phyloP scores from a whole-genome alignment of 73 alveolate species.

The Blepharisma japonicum region DNA sequence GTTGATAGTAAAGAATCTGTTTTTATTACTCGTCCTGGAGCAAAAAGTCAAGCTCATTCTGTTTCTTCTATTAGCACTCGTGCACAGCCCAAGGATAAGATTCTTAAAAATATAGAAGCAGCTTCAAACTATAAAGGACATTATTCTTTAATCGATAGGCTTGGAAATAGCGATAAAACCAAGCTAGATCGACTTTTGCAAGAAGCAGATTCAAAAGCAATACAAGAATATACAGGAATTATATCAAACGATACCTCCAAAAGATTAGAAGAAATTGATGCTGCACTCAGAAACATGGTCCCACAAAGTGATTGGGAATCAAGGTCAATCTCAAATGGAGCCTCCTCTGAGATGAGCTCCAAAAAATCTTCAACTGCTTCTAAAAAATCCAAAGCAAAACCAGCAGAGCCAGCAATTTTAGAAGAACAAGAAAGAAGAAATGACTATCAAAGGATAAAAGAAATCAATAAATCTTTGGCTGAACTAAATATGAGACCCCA shows the following conservation, averaged over 20 bases:
- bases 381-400: not conserved
- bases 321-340: not conserved
- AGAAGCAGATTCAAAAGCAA: not conserved
- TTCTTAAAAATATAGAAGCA: not conserved
- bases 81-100: too few relatives aligned
- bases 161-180: not conserved
- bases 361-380: not conserved
- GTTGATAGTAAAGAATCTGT: too few relatives aligned
- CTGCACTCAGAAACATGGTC: not conserved
- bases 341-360: not conserved
- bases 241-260: not conserved
- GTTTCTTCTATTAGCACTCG: too few relatives aligned
- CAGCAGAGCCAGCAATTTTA: slow-evolving; percentile 21
- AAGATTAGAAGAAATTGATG: slow-evolving; percentile 25
- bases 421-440: slow-evolving; percentile 28
- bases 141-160: not conserved
- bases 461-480: not conserved
- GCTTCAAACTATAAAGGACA: not conserved
- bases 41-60: too few relatives aligned
- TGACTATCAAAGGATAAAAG: not conserved
- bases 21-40: too few relatives aligned
- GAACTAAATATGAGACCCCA: not conserved
- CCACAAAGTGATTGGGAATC: slow-evolving; percentile 20
- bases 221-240: not conserved
- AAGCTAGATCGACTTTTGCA: not conserved